Percentiles rank a stretch among this genome's conserved stretches.
Conservation (phyloP, 192 early-diverging fungal species). For the Podila horticola region DNA sequence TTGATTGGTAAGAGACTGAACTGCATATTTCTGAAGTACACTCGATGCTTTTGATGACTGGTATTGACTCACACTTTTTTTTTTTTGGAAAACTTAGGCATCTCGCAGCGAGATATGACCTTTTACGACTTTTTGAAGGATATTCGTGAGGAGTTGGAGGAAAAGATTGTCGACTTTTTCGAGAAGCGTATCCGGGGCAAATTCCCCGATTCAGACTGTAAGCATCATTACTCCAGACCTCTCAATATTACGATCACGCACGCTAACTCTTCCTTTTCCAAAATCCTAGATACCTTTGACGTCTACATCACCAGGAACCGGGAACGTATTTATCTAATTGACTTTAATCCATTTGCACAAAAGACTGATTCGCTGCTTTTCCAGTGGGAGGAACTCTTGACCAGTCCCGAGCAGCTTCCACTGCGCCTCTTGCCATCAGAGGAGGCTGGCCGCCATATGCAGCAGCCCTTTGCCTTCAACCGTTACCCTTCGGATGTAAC, state of each 20-base stretch:
- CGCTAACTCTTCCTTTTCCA: slow-evolving; percentile 1
- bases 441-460: slow-evolving; percentile 49
- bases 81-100: slow-evolving; percentile 50
- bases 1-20: slow-evolving; percentile 70
- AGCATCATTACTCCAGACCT: slow-evolving; percentile 10
- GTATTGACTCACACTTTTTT: neutral
- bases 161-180: slow-evolving; percentile 74
- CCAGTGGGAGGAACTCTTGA: slow-evolving; percentile 80
- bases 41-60: neutral
- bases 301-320: slow-evolving; percentile 79
- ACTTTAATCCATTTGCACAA: slow-evolving; percentile 90
- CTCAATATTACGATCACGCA: too few species aligned
- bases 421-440: slow-evolving; percentile 55
- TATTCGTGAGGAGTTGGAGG: slow-evolving; percentile 65
- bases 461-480: slow-evolving; percentile 66
- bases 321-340: slow-evolving; percentile 79
- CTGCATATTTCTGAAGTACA: neutral
- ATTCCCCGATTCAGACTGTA: slow-evolving; percentile 78
- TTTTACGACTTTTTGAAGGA: slow-evolving; percentile 82
- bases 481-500: slow-evolving; percentile 78
- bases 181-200: slow-evolving; percentile 65
- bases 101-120: slow-evolving; percentile 89
- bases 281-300: slow-evolving; percentile 83
- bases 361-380: slow-evolving; percentile 88
- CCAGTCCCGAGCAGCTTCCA: slow-evolving; percentile 41